Conservation (phyloP, 2,329 filamentous ascomycete genomes). For the Eutypa lata region DNA sequence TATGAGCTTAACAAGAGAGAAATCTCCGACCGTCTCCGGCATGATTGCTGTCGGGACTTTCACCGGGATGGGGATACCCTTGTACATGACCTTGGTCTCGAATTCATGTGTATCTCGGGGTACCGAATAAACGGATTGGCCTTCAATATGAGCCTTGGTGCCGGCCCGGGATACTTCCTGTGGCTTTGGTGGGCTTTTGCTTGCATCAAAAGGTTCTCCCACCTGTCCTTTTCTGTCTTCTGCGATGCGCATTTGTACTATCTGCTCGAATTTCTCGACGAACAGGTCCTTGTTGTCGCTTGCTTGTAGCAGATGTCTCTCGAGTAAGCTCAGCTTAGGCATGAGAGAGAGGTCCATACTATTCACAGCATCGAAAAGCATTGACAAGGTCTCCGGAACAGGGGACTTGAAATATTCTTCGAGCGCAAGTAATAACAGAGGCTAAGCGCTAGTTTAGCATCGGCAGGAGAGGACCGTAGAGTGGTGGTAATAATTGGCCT, state of each 20-base stretch:
- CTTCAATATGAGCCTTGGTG: conserved; percentile 60
- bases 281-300: conserved; percentile 96
- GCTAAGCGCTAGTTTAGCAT: conserved; percentile 46
- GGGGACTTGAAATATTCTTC: conserved; percentile 97
- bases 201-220: conserved; percentile 43
- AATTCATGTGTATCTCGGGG: conserved; percentile 97
- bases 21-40: conserved; percentile 95
- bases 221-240: conserved; percentile 54
- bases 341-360: conserved; percentile 94
- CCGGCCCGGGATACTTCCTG: conserved; percentile 57
- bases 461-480: background rate
- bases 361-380: conserved; percentile 90
- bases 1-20: conserved; percentile 94
- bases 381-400: conserved; percentile 79
- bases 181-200: conserved; percentile 44
- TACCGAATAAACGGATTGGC: conserved; percentile 66
- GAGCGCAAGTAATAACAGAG: conserved; percentile 81
- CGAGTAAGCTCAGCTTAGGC: conserved; percentile 78
- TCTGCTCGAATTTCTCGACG: conserved; percentile 93
- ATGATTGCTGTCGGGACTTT: conserved; percentile 92
- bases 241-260: conserved; percentile 78
- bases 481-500: conserved; percentile 24
- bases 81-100: conserved; percentile 92
- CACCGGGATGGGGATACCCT: conserved; percentile 93
- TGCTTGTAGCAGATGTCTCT: conserved; percentile 81